Evolutionary conservation across 495 filamentous ascomycete species (phyloP).

Genomic region (Corynascus novoguineensis): DNA sequence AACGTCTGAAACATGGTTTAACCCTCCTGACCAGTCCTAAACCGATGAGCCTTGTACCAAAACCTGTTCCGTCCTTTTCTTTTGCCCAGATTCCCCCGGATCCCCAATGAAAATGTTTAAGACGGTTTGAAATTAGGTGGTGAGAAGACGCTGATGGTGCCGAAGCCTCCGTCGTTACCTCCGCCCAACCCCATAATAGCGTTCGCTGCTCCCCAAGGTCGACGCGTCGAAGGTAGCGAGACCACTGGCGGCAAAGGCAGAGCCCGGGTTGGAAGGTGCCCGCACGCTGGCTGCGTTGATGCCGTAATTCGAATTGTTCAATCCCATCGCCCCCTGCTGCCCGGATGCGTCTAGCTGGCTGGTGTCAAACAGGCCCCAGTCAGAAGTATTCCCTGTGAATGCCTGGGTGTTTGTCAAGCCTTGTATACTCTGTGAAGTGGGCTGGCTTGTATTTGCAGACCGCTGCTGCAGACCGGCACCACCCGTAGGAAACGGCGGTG

Average conservation of each 20-base stretch:
- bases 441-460: slow-evolving; percentile 20
- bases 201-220: slow-evolving; percentile 17
- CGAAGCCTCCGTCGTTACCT: slow-evolving; percentile 7
- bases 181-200: slow-evolving; percentile 22
- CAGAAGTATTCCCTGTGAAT: slow-evolving; percentile 22
- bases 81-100: neutral
- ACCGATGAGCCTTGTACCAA: neutral
- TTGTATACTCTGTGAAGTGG: slow-evolving; percentile 24
- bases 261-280: slow-evolving; percentile 14
- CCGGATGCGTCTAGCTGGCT: slow-evolving; percentile 32
- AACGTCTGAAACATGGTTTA: neutral
- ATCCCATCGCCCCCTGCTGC: slow-evolving; percentile 22
- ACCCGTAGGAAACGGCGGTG: slow-evolving; percentile 30
- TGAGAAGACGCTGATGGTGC: neutral
- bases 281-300: slow-evolving; percentile 18
- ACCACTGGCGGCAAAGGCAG: slow-evolving; percentile 17
- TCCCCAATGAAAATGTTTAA: neutral
- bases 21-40: neutral
- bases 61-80: neutral
- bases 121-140: neutral
- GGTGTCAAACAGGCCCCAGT: slow-evolving; percentile 38
- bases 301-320: slow-evolving; percentile 22
- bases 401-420: slow-evolving; percentile 21
- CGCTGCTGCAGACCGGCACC: slow-evolving; percentile 20
- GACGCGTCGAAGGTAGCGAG: slow-evolving; percentile 28